A percentile compares a stretch with the other conserved stretches of the same genome.
phyloP scores from a whole-genome alignment of 768 basidiomycete species.

The Termitomyces sp. region DNA sequence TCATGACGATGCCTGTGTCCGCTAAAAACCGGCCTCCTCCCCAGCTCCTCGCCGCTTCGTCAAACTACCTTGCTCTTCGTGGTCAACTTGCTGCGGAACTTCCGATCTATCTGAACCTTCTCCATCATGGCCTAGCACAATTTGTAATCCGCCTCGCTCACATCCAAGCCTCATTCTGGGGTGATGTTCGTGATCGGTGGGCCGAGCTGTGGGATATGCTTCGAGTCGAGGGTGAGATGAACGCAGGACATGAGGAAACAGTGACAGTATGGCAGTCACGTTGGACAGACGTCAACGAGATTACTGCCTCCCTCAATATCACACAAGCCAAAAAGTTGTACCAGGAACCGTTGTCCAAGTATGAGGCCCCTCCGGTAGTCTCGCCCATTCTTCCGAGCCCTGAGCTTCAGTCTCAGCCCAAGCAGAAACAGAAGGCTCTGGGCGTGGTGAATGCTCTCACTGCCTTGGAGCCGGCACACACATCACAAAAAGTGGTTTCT shows the following conservation, averaged over 20 bases:
- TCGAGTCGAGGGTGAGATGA: constrained; percentile 64
- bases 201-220: constrained; percentile 81
- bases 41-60: constrained; percentile 64
- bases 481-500: constrained; percentile 18
- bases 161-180: constrained; percentile 58
- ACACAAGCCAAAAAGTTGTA: constrained; percentile 21
- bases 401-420: constrained; percentile 11
- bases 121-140: constrained; percentile 54
- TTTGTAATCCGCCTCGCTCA: constrained; percentile 46
- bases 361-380: constrained; percentile 1
- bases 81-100: constrained; percentile 69
- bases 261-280: constrained; percentile 63
- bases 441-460: constrained; percentile 17
- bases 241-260: constrained; percentile 64
- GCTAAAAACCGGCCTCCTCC: constrained; percentile 62
- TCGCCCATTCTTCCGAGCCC: constrained; percentile 7
- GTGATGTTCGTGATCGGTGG: constrained; percentile 60
- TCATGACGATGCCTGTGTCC: constrained; percentile 59
- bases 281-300: constrained; percentile 60
- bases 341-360: constrained; percentile 16
- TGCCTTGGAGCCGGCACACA: constrained; percentile 20
- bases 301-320: constrained; percentile 30
- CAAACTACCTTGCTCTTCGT: constrained; percentile 71
- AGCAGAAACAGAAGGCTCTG: constrained; percentile 1
- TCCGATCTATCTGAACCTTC: constrained; percentile 51